Conservation (phyloP, 2,329 filamentous ascomycete genomes). For the Colletotrichum ledebouriae region DNA sequence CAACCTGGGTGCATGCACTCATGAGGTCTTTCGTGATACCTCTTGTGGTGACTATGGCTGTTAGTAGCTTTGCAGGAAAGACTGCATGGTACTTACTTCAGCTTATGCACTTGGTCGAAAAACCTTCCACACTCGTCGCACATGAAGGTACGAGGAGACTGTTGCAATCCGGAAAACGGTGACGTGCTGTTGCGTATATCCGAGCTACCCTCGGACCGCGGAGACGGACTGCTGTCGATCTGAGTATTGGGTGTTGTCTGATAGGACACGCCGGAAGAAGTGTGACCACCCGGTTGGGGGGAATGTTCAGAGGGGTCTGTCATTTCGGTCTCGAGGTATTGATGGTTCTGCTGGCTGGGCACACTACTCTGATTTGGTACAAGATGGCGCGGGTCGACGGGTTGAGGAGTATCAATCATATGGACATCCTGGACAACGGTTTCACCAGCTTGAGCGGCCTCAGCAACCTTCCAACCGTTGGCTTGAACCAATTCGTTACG, state of each 20-base stretch:
- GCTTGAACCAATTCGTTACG: conserved; percentile 2
- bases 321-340: conserved; percentile 41
- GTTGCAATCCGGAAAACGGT: conserved; percentile 44
- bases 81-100: conserved; percentile 61
- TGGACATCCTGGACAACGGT: conserved; percentile 8
- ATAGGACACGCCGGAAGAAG: conserved; percentile 57
- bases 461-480: background rate
- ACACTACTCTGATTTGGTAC: conserved; percentile 15
- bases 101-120: conserved; percentile 71
- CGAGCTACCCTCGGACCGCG: conserved; percentile 53
- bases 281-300: conserved; percentile 55
- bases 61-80: conserved; percentile 44
- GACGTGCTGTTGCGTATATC: conserved; percentile 55
- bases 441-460: background rate
- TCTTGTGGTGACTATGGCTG: conserved; percentile 66
- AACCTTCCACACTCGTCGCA: conserved; percentile 60
- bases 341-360: conserved; percentile 27
- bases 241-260: conserved; percentile 63
- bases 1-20: conserved; percentile 67
- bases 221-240: conserved; percentile 56
- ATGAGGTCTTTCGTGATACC: conserved; percentile 72
- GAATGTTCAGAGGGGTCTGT: conserved; percentile 57
- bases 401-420: conserved; percentile 22
- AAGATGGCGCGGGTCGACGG: conserved; percentile 31
- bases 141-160: conserved; percentile 49